A percentile compares a stretch with the other conserved stretches of the same genome.
phyloP scores from a whole-genome alignment of 1,284 basidiomycete species.

The Anthracocystis panici-leucophaei region DNA sequence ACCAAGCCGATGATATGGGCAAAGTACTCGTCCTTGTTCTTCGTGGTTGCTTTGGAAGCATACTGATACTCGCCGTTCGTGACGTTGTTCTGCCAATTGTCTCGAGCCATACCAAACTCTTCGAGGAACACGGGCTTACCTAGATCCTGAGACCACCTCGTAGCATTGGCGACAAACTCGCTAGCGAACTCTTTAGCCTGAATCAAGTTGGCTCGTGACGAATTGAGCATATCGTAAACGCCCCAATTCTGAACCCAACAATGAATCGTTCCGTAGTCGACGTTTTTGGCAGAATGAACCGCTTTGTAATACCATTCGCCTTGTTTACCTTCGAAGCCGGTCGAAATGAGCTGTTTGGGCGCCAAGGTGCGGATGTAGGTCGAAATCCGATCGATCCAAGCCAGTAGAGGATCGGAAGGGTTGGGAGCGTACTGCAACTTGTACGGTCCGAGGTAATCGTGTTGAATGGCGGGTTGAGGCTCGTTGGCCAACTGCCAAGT shows the following conservation, averaged over 20 bases:
- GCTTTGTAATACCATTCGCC: slow-evolving; percentile 55
- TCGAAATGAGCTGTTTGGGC: slow-evolving; percentile 52
- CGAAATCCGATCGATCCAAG: slow-evolving; percentile 47
- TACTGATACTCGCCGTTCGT: slow-evolving; percentile 23
- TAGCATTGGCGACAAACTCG: slow-evolving; percentile 36
- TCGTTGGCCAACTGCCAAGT: slow-evolving; percentile 60
- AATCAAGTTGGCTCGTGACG: slow-evolving; percentile 26
- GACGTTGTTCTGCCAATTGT: slow-evolving; percentile 55
- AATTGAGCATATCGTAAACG: slow-evolving; percentile 54
- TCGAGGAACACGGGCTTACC: slow-evolving; percentile 54
- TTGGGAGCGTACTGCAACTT: slow-evolving; percentile 22
- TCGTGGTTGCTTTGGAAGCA: slow-evolving; percentile 39
- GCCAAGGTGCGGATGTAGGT: slow-evolving; percentile 45
- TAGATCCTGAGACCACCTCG: slow-evolving; percentile 13
- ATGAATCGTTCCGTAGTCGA: slow-evolving; percentile 45
- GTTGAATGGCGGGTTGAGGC: slow-evolving; percentile 34
- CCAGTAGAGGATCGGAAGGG: slow-evolving; percentile 22
- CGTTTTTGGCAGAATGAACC: slow-evolving; percentile 29
- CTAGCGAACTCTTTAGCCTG: slow-evolving; percentile 36
- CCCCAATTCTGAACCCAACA: slow-evolving; percentile 40
- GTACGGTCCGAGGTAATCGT: slow-evolving; percentile 8
- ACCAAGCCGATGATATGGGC: slow-evolving; percentile 33
- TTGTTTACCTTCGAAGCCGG: slow-evolving; percentile 58
- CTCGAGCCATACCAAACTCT: slow-evolving; percentile 59
- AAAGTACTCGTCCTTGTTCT: slow-evolving; percentile 50